Conservation (phyloP, 108 stramenopile genomes). For the Cyclotella baltica region DNA sequence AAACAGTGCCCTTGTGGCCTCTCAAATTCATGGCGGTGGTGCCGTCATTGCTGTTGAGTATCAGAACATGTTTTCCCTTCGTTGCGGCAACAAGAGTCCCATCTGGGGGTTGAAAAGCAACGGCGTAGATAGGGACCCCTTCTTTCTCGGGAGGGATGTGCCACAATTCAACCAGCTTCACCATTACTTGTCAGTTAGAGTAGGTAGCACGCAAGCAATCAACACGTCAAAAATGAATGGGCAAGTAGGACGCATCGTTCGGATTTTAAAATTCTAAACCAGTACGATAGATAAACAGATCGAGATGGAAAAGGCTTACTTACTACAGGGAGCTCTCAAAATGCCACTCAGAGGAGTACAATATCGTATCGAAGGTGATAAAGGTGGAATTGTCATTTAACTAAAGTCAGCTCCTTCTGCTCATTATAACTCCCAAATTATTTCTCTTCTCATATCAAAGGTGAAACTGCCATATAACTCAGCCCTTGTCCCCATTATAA, state of each 20-base stretch:
- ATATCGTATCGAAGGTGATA: no score
- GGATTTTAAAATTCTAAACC: not conserved
- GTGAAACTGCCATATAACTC: not conserved
- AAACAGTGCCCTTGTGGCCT: slow-evolving; percentile 9
- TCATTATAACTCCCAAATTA: no score
- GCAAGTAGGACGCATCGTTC: not conserved
- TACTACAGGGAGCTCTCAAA: no score
- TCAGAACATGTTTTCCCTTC: not conserved
- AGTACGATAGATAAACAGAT: not conserved
- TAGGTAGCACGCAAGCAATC: not conserved
- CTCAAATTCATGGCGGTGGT: not conserved
- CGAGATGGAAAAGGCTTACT: no score
- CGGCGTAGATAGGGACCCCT: not conserved
- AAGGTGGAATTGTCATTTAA: no score
- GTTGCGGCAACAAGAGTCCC: not conserved
- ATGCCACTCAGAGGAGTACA: no score
- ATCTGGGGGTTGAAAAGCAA: not conserved
- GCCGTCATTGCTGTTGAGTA: not conserved
- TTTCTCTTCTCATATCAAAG: not conserved
- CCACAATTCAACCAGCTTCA: not conserved
- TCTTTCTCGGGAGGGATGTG: not conserved
- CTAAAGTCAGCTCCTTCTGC: no score
- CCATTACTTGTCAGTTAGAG: not conserved
- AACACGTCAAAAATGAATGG: not conserved
- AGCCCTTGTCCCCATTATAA: not conserved